A percentile compares a stretch with the other conserved stretches of the same genome.
Evolutionary conservation across 2,329 filamentous ascomycete genomes (phyloP).

Genomic region (Trichophyton verrucosum): DNA sequence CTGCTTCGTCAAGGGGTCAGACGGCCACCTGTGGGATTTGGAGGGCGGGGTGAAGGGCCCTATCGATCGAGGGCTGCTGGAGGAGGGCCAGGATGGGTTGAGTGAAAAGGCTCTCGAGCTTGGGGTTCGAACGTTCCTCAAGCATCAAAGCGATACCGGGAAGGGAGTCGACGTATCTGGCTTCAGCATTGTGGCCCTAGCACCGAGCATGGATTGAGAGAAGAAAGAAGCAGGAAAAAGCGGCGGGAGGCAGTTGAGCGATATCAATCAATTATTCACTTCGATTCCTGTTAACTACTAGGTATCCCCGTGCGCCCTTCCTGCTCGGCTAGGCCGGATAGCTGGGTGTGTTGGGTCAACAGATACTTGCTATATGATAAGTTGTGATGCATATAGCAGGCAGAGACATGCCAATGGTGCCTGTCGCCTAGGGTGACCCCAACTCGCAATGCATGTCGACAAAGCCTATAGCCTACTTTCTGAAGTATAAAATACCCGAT

Average conservation of each 20-base stretch:
- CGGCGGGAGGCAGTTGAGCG: background rate
- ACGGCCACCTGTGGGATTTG: constrained; percentile 25
- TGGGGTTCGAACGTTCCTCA: constrained; percentile 17
- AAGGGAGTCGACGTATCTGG: constrained; percentile 5
- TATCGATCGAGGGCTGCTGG: constrained; percentile 19
- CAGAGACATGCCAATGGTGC: background rate
- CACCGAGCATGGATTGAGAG: constrained; percentile 8
- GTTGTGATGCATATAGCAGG: background rate
- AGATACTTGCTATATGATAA: background rate
- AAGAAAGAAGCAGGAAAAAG: too few relatives aligned
- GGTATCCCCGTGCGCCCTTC: background rate
- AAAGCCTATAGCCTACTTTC: background rate
- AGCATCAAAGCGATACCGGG: constrained; percentile 7
- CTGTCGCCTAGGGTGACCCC: background rate
- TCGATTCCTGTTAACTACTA: background rate
- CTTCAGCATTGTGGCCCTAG: constrained; percentile 12
- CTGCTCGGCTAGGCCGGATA: background rate
- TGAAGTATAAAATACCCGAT: constrained; percentile 3
- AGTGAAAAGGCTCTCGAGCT: constrained; percentile 20
- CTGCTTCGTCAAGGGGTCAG: constrained; percentile 23
- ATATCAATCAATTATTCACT: background rate
- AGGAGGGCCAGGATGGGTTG: constrained; percentile 22
- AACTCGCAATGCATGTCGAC: background rate
- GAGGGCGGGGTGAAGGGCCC: constrained; percentile 24
- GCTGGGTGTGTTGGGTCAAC: background rate